phyloP scores from a whole-genome alignment of 495 filamentous ascomycete genomes.

The Lineolata rhizophorae region DNA sequence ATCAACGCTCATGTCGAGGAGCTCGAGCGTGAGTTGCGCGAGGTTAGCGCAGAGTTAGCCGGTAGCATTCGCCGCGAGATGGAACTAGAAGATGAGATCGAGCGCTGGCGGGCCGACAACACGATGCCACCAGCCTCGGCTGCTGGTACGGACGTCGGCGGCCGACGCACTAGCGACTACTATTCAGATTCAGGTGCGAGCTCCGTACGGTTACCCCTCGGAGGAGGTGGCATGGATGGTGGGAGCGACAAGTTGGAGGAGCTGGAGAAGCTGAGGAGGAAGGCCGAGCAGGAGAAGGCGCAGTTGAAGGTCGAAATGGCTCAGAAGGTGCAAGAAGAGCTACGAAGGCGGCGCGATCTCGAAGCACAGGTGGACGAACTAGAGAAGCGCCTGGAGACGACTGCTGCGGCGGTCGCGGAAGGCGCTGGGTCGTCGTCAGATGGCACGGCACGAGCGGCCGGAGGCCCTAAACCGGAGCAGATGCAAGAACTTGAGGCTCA shows the following conservation, averaged over 20 bases:
- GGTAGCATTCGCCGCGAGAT: slow-evolving; percentile 85
- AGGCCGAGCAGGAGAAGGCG: slow-evolving; percentile 79
- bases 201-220: slow-evolving; percentile 46
- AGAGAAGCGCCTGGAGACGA: slow-evolving; percentile 25
- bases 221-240: slow-evolving; percentile 22
- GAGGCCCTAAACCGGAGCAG: no score
- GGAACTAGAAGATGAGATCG: slow-evolving; percentile 87
- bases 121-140: slow-evolving; percentile 17
- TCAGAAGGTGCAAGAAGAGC: slow-evolving; percentile 67
- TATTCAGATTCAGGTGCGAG: slow-evolving; percentile 90
- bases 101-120: slow-evolving; percentile 54
- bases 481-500: slow-evolving; percentile 44
- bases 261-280: slow-evolving; percentile 59
- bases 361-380: slow-evolving; percentile 46
- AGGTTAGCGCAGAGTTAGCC: slow-evolving; percentile 81
- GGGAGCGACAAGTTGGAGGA: slow-evolving; percentile 47
- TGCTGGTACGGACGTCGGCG: background rate
- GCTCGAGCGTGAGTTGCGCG: slow-evolving; percentile 80
- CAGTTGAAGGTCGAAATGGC: slow-evolving; percentile 66
- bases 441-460: no score
- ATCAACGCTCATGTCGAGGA: slow-evolving; percentile 36
- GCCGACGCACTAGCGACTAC: slow-evolving; percentile 84
- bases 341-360: slow-evolving; percentile 43
- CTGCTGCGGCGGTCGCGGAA: slow-evolving; percentile 23
- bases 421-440: no score